Conservation (phyloP, 2,329 filamentous ascomycete species). For the Alternaria triticina region DNA sequence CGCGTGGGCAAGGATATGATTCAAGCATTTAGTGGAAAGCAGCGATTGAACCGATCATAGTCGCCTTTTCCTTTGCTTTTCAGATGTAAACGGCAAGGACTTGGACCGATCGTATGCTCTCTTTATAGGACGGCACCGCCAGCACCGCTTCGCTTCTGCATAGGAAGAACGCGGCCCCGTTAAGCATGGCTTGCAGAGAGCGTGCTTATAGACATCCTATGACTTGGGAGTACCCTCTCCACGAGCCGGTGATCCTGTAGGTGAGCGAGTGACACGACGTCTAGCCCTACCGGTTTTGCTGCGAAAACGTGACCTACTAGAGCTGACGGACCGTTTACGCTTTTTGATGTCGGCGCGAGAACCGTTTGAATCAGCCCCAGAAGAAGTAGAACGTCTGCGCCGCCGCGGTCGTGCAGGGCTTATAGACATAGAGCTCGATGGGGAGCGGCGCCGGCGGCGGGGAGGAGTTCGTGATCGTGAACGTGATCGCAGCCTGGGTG, state of each 20-base stretch:
- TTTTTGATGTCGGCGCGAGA: slow-evolving; percentile 59
- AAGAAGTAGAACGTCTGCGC: slow-evolving; percentile 53
- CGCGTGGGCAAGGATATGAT: background rate
- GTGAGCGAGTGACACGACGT: slow-evolving; percentile 28
- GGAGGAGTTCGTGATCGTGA: slow-evolving; percentile 40
- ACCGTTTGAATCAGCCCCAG: slow-evolving; percentile 51
- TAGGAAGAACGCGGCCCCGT: background rate
- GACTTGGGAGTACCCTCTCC: slow-evolving; percentile 12
- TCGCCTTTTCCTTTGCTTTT: background rate
- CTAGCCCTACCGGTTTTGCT: slow-evolving; percentile 24
- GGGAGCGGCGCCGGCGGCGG: slow-evolving; percentile 47
- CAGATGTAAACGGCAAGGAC: background rate
- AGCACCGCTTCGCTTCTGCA: background rate
- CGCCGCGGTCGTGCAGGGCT: slow-evolving; percentile 50
- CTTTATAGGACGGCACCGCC: background rate
- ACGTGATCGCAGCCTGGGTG: slow-evolving; percentile 52
- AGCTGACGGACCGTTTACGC: slow-evolving; percentile 50
- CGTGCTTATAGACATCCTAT: slow-evolving; percentile 10
- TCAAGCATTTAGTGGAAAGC: background rate
- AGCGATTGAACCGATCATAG: background rate
- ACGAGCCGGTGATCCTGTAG: slow-evolving; percentile 22
- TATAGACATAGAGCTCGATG: slow-evolving; percentile 47
- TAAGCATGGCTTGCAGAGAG: background rate
- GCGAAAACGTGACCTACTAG: slow-evolving; percentile 46
- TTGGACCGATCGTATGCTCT: background rate